These are phyloP conservation scores for Erythrobasidium yunnanense DNA, from an alignment of 768 basidiomycete species.

Conservation along the genomic window DNA sequence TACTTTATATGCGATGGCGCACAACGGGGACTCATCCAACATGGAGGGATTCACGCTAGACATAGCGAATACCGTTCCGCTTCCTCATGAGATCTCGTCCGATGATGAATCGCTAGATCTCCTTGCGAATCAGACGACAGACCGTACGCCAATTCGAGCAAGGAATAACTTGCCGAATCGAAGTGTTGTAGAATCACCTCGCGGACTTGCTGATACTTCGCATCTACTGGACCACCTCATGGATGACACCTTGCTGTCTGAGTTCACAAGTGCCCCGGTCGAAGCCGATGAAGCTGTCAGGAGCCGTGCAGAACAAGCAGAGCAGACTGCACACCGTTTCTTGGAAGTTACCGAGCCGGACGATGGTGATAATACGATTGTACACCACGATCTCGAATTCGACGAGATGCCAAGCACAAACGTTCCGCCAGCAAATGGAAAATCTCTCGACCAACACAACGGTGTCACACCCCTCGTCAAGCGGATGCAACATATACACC, in stretches of 20 bases:
- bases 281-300: constrained; percentile 72
- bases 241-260: constrained; percentile 25
- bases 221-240: constrained; percentile 16
- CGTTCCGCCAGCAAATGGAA: neutral
- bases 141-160: neutral
- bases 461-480: constrained; percentile 1
- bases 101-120: constrained; percentile 16
- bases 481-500: neutral
- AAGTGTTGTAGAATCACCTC: neutral
- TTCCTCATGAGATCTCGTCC: neutral
- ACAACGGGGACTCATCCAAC: neutral
- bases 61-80: neutral
- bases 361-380: constrained; percentile 39
- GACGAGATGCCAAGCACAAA: neutral
- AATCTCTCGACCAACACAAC: neutral
- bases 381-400: neutral
- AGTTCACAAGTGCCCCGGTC: no score
- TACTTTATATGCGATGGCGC: constrained; percentile 17
- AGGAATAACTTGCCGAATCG: neutral
- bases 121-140: neutral
- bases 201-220: neutral
- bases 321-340: constrained; percentile 78
- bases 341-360: constrained; percentile 76
- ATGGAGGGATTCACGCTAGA: neutral
- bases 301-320: constrained; percentile 81